Evolutionary conservation across 1,284 basidiomycete species (phyloP), one percentile per base, ranked within the genome.

Genomic region (Leccinum subfulvum): DNA sequence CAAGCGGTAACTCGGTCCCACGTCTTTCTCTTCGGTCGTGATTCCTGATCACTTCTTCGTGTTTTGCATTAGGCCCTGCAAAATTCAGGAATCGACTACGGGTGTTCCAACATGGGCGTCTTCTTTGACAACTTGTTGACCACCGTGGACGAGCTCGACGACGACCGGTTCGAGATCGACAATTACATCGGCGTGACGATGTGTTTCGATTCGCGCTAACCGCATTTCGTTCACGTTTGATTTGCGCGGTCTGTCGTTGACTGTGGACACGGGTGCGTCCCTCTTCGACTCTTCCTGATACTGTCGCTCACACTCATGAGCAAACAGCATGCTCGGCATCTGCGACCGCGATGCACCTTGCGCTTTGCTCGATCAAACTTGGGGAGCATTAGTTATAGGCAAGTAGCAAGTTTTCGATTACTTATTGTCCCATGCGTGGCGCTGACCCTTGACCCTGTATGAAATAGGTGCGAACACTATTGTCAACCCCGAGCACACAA

Each of bases 241-340:
- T 65, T 69, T 84, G 26, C 70, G 69, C 1, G 78, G 79, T 9
- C 83, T 82, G 16, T 82, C 82, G 2, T 63, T 84, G 26, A 78
- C 80, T 11, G 67, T 79, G 0, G 82, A 84, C 8, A 30, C 28
- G 28, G 28, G 28, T 30, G 28, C 28, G 28, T 30, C 9, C 28
- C 28, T 30, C 9, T 30, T 30, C 28, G 28, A 9, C 28, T 30
- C 28, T 30, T 30, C 28, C 28, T 30, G 28, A 30, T 9, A 30
- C 28, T 30, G 9, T 9, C 28, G 28, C 9, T 30, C 9, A 30
- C 2, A 30, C 28, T 30, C 9, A 30, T 30, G 28, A 30, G 28
- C 28, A 30, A 30, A 30, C 28, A 30, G 28, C 28, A 30, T 30
- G 28, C 28, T 30, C 28, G 28, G 28, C 28, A 30, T 30, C 28